phyloP scores from a whole-genome alignment of 2,329 filamentous ascomycete genomes.

The Verticillium albo-atrum region DNA sequence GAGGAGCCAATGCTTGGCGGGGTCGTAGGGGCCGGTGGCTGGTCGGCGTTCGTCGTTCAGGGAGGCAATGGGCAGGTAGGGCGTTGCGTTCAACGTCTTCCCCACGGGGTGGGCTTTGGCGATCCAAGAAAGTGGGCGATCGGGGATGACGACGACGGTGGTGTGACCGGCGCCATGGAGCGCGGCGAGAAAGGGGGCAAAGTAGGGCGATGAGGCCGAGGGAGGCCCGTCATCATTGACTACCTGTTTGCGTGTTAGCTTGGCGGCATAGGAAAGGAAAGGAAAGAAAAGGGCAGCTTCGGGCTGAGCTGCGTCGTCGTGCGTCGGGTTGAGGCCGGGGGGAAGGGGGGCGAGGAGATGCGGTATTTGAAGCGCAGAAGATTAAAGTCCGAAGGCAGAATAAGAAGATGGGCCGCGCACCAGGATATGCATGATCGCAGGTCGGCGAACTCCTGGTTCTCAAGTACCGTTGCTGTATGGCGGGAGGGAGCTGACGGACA shows the following conservation, averaged over 20 bases:
- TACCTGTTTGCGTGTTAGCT: slow-evolving; percentile 14
- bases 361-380: neutral
- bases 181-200: slow-evolving; percentile 49
- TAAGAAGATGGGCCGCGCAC: slow-evolving; percentile 1
- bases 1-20: slow-evolving; percentile 47
- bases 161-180: slow-evolving; percentile 57
- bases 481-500: neutral
- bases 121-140: slow-evolving; percentile 71
- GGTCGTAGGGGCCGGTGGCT: neutral
- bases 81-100: slow-evolving; percentile 43
- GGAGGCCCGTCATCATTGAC: slow-evolving; percentile 57
- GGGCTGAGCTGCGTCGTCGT: neutral
- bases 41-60: neutral
- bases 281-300: neutral
- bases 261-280: neutral
- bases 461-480: neutral
- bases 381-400: neutral
- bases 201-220: slow-evolving; percentile 54
- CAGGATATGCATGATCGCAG: neutral
- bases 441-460: neutral
- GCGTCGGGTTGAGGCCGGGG: neutral
- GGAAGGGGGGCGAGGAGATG: neutral
- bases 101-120: slow-evolving; percentile 73
- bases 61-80: slow-evolving; percentile 1
- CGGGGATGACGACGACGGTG: slow-evolving; percentile 65